Percentiles rank a stretch among this genome's conserved stretches.
Conservation (phyloP, 2,329 filamentous ascomycete genomes). For the Exophiala sideris region DNA sequence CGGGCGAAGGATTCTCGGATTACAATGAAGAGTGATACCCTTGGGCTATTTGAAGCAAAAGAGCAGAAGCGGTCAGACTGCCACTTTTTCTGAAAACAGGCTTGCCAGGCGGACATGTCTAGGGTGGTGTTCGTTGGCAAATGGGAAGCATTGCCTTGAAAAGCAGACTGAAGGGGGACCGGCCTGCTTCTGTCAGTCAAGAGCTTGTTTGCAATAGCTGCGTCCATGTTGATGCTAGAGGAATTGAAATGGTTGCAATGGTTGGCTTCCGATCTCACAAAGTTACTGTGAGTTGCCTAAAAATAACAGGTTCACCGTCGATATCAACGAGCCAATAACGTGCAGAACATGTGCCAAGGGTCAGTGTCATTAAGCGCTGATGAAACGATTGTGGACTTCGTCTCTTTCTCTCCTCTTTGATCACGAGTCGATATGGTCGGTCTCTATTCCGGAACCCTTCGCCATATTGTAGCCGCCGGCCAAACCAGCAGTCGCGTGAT, state of each 20-base stretch:
- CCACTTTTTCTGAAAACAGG: no score
- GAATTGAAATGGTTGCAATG: no score
- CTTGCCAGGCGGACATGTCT: not conserved
- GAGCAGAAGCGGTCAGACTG: no score
- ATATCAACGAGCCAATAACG: no score
- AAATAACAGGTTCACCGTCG: no score
- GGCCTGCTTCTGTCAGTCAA: not conserved
- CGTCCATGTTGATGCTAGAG: not conserved
- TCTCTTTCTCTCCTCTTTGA: conserved; percentile 9
- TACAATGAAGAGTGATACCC: no score
- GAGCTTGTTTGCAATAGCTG: not conserved
- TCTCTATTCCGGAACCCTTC: not conserved
- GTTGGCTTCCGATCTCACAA: no score
- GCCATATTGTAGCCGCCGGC: not conserved
- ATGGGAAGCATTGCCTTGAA: not conserved
- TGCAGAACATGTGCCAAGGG: no score
- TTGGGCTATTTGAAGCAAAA: no score
- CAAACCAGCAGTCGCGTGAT: not conserved
- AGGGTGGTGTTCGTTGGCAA: not conserved
- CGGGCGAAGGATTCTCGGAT: not conserved
- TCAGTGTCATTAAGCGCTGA: no score
- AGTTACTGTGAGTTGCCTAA: no score
- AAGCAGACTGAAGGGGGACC: no score
- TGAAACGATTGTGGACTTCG: not conserved
- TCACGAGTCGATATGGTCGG: not conserved